Evolutionary conservation across 768 basidiomycete species (phyloP), one percentile per base, ranked within the genome.

Genomic region (Rubroboletus satanas): DNA sequence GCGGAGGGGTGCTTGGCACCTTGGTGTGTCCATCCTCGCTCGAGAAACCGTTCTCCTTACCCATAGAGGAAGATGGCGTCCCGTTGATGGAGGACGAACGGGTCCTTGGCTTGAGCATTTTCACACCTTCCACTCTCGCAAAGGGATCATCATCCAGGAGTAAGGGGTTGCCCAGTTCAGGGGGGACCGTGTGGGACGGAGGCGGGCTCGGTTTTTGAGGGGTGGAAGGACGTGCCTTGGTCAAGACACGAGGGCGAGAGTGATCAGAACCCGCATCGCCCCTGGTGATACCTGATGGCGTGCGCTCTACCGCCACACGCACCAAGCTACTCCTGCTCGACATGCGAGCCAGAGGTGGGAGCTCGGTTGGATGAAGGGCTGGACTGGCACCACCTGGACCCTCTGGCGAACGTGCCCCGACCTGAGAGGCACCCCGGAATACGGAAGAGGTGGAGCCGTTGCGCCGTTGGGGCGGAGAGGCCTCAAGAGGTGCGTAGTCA

Each of bases 91-190:
- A 60, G 0, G 43, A 45, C 3, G 55, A 41, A 10, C 45, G 38
- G n/a, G 21, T 28, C 43, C 56, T 62, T 42, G 59, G 45, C 32
- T 68, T 71, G 36, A 82, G 33, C 73, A 85, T 65, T 62, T 64
- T 78, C 8, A 85, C 82, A 17, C 80, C 82, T 38, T 79, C 77
- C 0, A 66, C 69, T 61, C 77, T 79, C 10, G 83, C 83, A 66
- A 85, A 85, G 4, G 84, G 70, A 18, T 71, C 70, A 11, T 62
- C 61, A 11, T 71, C 71, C n/a, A 71, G 57, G 48, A 71, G 55
- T 3, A 71, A 52, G 17, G 66, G 57, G 38, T 65, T 58, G 49
- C 61, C 65, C 51, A 47, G 57, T 8, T 42, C 36, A 1, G 56
- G 45, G 14, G 55, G 32, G 17, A 49, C 42, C n/a, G 55, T 66